Base-by-base conservation (phyloP, 495 filamentous ascomycete species). In the Trichoderma parareesei region DNA sequence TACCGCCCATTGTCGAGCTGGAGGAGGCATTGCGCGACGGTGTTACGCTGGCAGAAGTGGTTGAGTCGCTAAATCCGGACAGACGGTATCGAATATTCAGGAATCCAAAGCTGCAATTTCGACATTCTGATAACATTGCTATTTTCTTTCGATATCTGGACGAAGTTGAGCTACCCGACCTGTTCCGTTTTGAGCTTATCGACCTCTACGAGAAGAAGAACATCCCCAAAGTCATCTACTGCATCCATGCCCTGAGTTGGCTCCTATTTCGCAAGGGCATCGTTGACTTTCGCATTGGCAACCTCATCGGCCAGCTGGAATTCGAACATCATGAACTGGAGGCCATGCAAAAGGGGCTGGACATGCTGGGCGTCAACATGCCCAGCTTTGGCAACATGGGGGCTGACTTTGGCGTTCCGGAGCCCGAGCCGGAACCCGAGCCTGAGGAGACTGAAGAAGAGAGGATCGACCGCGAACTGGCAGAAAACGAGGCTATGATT, bases 151-250 rank as follows among this genome's bases (percentile, higher is more conserved):
- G 87, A 59, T 97, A 93, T 68, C 82, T 99, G 0, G 90, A 92
- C 69, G 90, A 97, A 66, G 84, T 97, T n/a, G 90, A 97, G 69
- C 77, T 99, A 9, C 95, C 95, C 1, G 95, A 99, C 65, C 84
- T 99, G n/a, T 99, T 99, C 74, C 86, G 93, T 67, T 99, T 99
- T 75, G 95, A 99, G 75, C 83, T 97, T 9, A 97, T 97, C 44
- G 95, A 99, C 72, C 77, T 99, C 42, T 99, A 99, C 79, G 96
- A 99, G 74, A 99, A 98, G 79, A 99, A 99, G 76, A 99, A 99
- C 70, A 93, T 98, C 6, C 95, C 95, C 0, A 99, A 97, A 76
- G 95, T 97, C 70, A 98, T 99, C 66, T 94, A 99, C 76, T 97
- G 95, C 74, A 92, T 99, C 65, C 95, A 99, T 73, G 95, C 95